Evolutionary conservation across 176 grass and related monocot species (phyloP).

Genomic region (Tillandsia leiboldiana): DNA sequence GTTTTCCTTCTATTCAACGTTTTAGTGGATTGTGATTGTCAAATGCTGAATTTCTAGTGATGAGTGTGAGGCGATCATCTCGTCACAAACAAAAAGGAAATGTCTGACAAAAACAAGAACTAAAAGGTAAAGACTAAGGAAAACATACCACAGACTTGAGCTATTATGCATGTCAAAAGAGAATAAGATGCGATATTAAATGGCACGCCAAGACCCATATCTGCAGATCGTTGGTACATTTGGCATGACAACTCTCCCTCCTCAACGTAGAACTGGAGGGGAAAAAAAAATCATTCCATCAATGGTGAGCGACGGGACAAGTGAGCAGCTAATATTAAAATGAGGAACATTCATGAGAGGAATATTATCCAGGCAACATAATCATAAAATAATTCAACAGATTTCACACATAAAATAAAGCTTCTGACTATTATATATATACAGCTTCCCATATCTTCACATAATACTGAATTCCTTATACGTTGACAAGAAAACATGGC

Average conservation of each 20-base stretch:
- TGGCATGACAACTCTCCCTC: conserved; percentile 81
- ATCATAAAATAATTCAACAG: too few relatives aligned
- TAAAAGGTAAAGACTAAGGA: not conserved
- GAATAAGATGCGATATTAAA: conserved; percentile 85
- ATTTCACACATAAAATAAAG: too few relatives aligned
- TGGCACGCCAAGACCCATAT: conserved; percentile 86
- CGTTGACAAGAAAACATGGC: not conserved
- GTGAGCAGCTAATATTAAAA: not conserved
- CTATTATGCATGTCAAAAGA: conserved; percentile 75
- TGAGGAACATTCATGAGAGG: not conserved
- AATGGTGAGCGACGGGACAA: too few relatives aligned
- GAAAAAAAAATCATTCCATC: too few relatives aligned
- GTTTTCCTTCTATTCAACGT: too few relatives aligned
- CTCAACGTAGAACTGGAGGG: conserved; percentile 66
- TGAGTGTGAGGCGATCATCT: too few relatives aligned
- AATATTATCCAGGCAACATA: too few relatives aligned
- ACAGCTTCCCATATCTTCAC: not conserved
- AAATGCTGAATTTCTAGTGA: too few relatives aligned
- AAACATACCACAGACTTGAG: conserved; percentile 84
- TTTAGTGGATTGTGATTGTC: too few relatives aligned
- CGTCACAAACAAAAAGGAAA: too few relatives aligned
- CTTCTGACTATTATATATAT: too few relatives aligned
- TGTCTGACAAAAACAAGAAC: not conserved
- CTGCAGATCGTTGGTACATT: conserved; percentile 92
- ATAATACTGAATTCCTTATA: not conserved